Percentiles rank a stretch among this genome's conserved stretches.
Evolutionary conservation across 257 asterid genomes (phyloP).

Genomic region (Solanum infundibuliforme): DNA sequence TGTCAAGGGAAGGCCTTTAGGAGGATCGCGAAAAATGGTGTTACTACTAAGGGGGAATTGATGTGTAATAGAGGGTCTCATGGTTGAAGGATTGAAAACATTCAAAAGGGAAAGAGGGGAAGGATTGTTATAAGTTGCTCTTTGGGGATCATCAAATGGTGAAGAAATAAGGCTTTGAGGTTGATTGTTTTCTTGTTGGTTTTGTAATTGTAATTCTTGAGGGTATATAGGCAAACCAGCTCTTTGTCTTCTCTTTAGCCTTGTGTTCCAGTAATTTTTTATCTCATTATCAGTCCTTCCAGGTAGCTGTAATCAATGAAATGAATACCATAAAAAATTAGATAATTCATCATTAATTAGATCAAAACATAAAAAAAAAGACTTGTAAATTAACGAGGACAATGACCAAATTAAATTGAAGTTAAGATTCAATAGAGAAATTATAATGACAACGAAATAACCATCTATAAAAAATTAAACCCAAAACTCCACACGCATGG

Average conservation of each 20-base stretch:
- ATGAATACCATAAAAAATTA: background rate
- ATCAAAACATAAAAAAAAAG: background rate
- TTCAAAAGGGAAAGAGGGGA: constrained; percentile 9
- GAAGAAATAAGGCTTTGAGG: constrained; percentile 9
- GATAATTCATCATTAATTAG: background rate
- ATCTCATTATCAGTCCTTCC: constrained; percentile 70
- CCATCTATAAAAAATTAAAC: background rate
- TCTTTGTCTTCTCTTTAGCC: constrained; percentile 53
- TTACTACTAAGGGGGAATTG: constrained; percentile 1
- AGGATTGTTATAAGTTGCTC: background rate
- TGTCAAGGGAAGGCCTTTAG: constrained; percentile 25
- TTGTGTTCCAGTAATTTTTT: constrained; percentile 70
- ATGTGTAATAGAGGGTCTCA: background rate
- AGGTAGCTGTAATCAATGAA: constrained; percentile 31
- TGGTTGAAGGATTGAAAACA: constrained; percentile 4
- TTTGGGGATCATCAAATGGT: constrained; percentile 1
- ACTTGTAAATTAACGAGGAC: background rate
- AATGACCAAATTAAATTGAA: background rate
- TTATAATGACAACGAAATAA: background rate
- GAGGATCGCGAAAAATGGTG: constrained; percentile 12
- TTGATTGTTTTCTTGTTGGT: background rate
- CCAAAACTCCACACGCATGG: background rate
- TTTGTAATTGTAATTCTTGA: constrained; percentile 11
- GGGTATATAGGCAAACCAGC: constrained; percentile 62
- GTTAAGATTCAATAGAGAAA: background rate